Evolutionary conservation across 257 asterid species (phyloP).

Genomic region (Parsonsia alboflavescens): DNA sequence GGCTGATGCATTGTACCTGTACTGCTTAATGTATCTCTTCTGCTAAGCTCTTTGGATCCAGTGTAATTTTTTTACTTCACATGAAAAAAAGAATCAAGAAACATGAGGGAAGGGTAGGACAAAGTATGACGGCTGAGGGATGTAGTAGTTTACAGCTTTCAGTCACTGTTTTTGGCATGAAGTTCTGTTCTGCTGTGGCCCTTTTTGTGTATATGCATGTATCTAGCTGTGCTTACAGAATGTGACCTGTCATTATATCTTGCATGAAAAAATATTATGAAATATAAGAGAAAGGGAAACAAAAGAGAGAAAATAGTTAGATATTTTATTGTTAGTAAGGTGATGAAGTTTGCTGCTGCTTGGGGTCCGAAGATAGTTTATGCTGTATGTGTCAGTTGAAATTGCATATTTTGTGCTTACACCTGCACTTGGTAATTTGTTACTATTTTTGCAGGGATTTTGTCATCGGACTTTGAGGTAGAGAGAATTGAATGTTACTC

Average conservation of each 20-base stretch:
- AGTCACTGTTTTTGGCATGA: not conserved
- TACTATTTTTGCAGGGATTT: constrained; percentile 33
- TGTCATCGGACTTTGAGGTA: constrained; percentile 25
- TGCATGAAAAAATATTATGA: not conserved
- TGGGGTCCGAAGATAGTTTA: not conserved
- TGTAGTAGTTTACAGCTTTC: not conserved
- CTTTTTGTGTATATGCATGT: not conserved
- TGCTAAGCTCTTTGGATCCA: not conserved
- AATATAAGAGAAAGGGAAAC: too few species aligned
- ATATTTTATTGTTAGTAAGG: not conserved
- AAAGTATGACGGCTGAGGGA: not conserved
- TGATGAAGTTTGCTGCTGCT: not conserved
- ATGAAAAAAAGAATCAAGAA: not conserved
- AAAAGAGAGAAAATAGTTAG: not conserved
- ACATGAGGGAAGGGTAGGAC: not conserved
- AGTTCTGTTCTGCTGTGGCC: not conserved
- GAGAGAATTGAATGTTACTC: constrained; percentile 20
- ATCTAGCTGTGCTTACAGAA: not conserved
- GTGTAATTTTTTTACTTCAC: not conserved
- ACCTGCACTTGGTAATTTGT: not conserved
- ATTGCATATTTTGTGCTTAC: not conserved
- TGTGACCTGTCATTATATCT: not conserved
- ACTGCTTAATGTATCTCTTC: not conserved
- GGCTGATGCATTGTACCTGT: not conserved
- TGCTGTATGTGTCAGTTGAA: not conserved